Percentiles rank a stretch among this genome's conserved stretches.
Evolutionary conservation across 2,329 filamentous ascomycete genomes (phyloP).

Genomic region (Fusarium coffeatum): DNA sequence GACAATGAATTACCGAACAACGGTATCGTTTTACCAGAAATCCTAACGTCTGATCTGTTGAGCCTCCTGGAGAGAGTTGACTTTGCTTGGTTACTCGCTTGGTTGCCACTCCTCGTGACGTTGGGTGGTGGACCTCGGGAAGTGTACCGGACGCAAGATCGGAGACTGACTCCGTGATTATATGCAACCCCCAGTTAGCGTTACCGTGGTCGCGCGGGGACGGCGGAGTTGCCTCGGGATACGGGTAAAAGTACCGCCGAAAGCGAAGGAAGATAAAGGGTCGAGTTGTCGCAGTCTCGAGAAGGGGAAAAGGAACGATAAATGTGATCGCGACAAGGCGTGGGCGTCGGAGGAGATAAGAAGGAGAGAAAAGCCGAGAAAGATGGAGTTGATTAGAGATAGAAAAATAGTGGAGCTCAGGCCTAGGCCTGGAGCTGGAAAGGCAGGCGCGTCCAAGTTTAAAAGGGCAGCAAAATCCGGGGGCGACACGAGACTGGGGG

Average conservation of each 20-base stretch:
- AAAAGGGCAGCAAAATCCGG: slow-evolving; percentile 47
- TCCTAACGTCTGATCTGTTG: slow-evolving; percentile 11
- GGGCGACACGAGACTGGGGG: slow-evolving; percentile 29
- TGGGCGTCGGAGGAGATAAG: slow-evolving; percentile 12
- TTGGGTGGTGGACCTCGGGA: slow-evolving; percentile 38
- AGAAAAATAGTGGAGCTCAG: slow-evolving; percentile 31
- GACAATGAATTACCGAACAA: slow-evolving; percentile 17
- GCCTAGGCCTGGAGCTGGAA: slow-evolving; percentile 12
- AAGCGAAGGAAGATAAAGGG: not conserved
- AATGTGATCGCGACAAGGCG: slow-evolving; percentile 11
- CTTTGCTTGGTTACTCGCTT: slow-evolving; percentile 4
- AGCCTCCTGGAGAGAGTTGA: slow-evolving; percentile 16
- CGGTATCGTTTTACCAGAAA: slow-evolving; percentile 24
- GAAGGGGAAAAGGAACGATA: not conserved
- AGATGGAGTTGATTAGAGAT: slow-evolving; percentile 35
- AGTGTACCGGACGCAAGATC: slow-evolving; percentile 39
- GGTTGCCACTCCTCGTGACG: slow-evolving; percentile 33
- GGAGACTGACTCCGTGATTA: slow-evolving; percentile 39
- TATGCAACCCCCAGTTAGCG: slow-evolving; percentile 41
- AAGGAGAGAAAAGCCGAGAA: slow-evolving; percentile 26
- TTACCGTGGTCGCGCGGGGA: slow-evolving; percentile 34
- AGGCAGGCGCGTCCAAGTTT: slow-evolving; percentile 17
- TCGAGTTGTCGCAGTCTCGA: not conserved
- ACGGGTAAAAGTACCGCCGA: slow-evolving; percentile 20
- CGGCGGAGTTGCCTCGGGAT: slow-evolving; percentile 41